phyloP scores from a whole-genome alignment of 176 grass and related monocot species.

The Bolboschoenus planiculmis region DNA sequence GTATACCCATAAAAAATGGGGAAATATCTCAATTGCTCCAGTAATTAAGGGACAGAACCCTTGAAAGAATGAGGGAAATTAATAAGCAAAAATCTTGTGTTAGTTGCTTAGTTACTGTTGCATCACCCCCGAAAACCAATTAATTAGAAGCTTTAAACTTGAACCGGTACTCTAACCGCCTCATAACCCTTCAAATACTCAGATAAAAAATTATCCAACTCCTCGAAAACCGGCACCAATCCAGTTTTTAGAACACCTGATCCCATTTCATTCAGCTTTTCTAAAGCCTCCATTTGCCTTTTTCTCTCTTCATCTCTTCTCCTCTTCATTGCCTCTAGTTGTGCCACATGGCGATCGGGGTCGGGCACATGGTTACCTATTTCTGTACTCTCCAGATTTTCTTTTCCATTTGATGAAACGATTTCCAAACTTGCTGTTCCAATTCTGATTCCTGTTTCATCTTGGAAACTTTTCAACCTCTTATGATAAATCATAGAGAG shows the following conservation, averaged over 20 bases:
- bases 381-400: neutral
- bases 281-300: conserved; percentile 37
- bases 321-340: conserved; percentile 31
- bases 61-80: conserved; percentile 3
- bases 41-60: neutral
- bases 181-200: conserved; percentile 35
- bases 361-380: conserved; percentile 4
- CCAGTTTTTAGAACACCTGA: conserved; percentile 44
- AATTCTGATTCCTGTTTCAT: conserved; percentile 3
- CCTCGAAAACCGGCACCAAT: conserved; percentile 53
- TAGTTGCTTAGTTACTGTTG: neutral
- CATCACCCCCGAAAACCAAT: neutral
- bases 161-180: conserved; percentile 34
- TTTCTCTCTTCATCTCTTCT: conserved; percentile 49
- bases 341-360: conserved; percentile 22
- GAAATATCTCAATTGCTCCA: neutral
- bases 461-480: conserved; percentile 28
- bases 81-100: neutral
- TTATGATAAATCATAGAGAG: conserved; percentile 33
- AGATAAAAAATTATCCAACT: conserved; percentile 41
- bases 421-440: conserved; percentile 22
- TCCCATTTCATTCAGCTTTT: conserved; percentile 34
- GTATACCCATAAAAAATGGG: neutral
- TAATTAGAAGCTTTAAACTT: neutral
- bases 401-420: conserved; percentile 13